Conservation (phyloP, 208 protist genomes). For the Leishmania braziliensis region DNA sequence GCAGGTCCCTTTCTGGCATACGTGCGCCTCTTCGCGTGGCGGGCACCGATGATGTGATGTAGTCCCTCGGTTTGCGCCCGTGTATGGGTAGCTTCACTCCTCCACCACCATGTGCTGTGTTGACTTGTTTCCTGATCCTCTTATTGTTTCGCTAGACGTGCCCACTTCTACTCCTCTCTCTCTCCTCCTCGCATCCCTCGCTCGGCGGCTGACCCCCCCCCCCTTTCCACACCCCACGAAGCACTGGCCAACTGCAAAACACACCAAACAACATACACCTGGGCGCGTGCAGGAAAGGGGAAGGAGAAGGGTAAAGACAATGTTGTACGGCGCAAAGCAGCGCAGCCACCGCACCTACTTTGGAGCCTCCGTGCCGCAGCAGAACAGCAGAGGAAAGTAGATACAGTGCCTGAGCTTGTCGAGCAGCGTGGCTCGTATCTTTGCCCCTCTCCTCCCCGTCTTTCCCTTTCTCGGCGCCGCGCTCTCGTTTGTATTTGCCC, state of each 20-base stretch:
- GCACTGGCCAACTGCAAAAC: not conserved
- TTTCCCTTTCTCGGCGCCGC: not conserved
- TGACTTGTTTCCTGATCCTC: not conserved
- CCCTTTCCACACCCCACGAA: not conserved
- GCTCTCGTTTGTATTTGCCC: not conserved
- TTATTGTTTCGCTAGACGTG: not conserved
- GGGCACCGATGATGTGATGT: no score
- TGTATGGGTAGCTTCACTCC: no score
- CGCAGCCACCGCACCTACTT: not conserved
- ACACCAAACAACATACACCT: no score
- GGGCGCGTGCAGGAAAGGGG: not conserved
- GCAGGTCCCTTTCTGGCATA: not conserved
- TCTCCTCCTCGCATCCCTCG: not conserved
- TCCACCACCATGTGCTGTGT: no score
- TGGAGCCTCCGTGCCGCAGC: not conserved
- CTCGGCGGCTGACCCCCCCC: no score
- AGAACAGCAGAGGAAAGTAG: not conserved
- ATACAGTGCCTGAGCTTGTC: not conserved
- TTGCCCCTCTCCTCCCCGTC: not conserved
- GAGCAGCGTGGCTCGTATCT: not conserved
- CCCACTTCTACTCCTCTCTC: not conserved
- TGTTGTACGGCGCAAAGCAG: not conserved
- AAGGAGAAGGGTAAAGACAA: not conserved
- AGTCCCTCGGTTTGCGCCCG: no score
- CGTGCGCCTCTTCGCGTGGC: not conserved